phyloP scores from a whole-genome alignment of 2,329 filamentous ascomycete species.

The Microascus cirrosus region DNA sequence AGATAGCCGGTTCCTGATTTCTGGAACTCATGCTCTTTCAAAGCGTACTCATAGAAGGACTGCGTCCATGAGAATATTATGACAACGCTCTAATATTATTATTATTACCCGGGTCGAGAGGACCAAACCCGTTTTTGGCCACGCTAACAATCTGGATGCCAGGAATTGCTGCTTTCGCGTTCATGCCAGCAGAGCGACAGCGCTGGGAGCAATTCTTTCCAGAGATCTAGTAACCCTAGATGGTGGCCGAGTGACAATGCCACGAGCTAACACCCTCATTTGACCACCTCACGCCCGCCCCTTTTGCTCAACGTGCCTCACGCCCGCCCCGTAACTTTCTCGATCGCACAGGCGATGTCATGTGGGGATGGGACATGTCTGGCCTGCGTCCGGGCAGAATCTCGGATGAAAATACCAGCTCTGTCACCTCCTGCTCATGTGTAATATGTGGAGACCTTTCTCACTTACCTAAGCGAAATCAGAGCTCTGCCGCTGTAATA shows the following conservation, averaged over 20 bases:
- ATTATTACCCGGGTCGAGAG: not conserved
- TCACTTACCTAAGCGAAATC: not conserved
- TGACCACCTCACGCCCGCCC: not conserved
- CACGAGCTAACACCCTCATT: not conserved
- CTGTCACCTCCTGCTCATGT: not conserved
- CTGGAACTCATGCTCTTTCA: too few relatives aligned
- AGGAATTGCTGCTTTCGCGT: not conserved
- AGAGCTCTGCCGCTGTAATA: not conserved
- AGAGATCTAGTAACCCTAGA: not conserved
- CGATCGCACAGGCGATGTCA: not conserved
- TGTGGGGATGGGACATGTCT: not conserved
- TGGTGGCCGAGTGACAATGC: not conserved
- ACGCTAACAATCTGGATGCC: not conserved
- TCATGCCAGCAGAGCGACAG: not conserved
- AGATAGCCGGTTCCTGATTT: too few relatives aligned
- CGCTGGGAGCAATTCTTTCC: not conserved
- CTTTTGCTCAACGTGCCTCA: not conserved
- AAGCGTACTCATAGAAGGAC: too few relatives aligned
- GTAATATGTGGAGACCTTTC: not conserved
- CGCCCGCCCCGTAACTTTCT: not conserved
- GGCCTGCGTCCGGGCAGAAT: not conserved
- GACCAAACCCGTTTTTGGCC: not conserved
- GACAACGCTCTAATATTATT: not conserved
- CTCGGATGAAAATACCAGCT: not conserved
- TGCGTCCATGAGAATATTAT: not conserved